A percentile compares a stretch with the other conserved stretches of the same genome.
These are phyloP conservation scores for Hanseniaspora sp. DNA, from an alignment of 1,139 yeast genomes.

Conservation along the genomic window DNA sequence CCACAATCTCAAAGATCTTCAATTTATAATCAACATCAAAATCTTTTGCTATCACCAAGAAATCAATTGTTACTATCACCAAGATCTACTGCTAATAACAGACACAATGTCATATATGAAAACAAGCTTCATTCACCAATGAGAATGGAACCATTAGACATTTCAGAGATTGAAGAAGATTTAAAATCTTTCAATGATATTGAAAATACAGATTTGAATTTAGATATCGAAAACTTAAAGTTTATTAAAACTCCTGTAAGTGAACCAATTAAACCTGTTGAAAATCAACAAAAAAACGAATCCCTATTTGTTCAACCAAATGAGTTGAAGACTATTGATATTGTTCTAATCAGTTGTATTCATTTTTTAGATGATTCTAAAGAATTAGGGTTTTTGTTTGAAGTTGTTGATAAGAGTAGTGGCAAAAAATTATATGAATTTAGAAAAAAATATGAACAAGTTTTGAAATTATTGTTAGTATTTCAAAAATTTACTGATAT, in stretches of 20 bases:
- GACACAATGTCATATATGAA: constrained; percentile 26
- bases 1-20: constrained; percentile 15
- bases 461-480: constrained; percentile 45
- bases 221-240: background rate
- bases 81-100: constrained; percentile 17
- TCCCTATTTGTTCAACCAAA: constrained; percentile 54
- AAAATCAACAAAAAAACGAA: constrained; percentile 23
- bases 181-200: constrained; percentile 4
- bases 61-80: constrained; percentile 18
- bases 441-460: constrained; percentile 47
- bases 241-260: background rate
- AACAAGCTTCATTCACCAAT: constrained; percentile 27
- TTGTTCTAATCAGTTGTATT: constrained; percentile 34
- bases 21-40: constrained; percentile 4
- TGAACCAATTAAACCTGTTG: background rate
- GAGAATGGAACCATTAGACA: constrained; percentile 16
- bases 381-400: constrained; percentile 38
- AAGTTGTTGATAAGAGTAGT: constrained; percentile 48
- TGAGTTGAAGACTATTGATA: constrained; percentile 50
- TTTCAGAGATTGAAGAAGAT: constrained; percentile 13
- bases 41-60: constrained; percentile 1
- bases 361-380: constrained; percentile 37
- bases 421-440: constrained; percentile 64
- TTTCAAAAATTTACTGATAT: constrained; percentile 59
- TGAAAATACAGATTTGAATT: constrained; percentile 1